phyloP scores from a whole-genome alignment of 768 basidiomycete species.

The Lactifluus echinatus region DNA sequence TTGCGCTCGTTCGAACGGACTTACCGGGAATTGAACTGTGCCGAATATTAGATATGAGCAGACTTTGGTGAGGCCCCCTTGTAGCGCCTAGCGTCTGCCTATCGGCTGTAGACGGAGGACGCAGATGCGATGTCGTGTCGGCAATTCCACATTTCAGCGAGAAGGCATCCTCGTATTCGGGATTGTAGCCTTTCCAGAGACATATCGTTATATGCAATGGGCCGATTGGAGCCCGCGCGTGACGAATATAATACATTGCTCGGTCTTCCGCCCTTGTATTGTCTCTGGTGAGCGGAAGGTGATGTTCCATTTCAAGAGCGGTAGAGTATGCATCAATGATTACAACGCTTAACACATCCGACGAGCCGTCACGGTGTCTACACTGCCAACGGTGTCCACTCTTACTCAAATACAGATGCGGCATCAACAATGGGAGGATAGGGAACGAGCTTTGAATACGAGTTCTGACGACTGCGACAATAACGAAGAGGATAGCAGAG shows the following conservation, averaged over 20 bases:
- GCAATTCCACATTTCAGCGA: too few relatives aligned
- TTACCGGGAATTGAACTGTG: background rate
- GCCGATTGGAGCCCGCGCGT: slow-evolving; percentile 1
- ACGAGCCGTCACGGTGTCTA: too few relatives aligned
- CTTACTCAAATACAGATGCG: too few relatives aligned
- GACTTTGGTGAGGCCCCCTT: background rate
- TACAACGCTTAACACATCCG: background rate
- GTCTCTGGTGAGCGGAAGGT: background rate
- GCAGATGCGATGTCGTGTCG: too few relatives aligned
- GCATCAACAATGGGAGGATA: too few relatives aligned
- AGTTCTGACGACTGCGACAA: too few relatives aligned
- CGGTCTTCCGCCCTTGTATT: too few relatives aligned
- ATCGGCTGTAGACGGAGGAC: background rate
- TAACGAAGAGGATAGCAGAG: too few relatives aligned
- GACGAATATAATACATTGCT: background rate
- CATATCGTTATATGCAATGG: background rate
- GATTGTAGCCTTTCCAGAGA: background rate
- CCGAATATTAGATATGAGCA: background rate
- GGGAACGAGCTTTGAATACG: too few relatives aligned
- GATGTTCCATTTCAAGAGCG: background rate
- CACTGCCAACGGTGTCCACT: too few relatives aligned
- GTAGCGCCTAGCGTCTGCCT: background rate
- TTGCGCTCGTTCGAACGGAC: background rate
- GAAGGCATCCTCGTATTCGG: background rate
- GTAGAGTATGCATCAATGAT: background rate